phyloP scores from a whole-genome alignment of 306 rosid genomes.

The Vicia sativa region DNA sequence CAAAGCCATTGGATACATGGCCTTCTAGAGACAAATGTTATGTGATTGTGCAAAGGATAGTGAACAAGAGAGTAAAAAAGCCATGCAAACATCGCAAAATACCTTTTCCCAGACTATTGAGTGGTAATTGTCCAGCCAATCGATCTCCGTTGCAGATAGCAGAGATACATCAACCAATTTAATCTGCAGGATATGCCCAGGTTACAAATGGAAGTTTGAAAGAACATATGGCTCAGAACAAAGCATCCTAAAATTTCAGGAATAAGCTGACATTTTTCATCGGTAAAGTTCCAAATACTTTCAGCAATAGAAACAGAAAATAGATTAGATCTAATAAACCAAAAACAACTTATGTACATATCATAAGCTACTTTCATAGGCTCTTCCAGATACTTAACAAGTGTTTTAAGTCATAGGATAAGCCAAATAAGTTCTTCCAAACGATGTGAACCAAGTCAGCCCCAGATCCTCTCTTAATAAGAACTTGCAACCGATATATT shows the following conservation, averaged over 20 bases:
- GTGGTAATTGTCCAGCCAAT: slow-evolving; percentile 87
- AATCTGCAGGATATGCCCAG: slow-evolving; percentile 58
- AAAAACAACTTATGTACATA: not conserved
- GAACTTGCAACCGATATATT: slow-evolving; percentile 12
- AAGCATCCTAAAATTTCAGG: not conserved
- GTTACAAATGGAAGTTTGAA: slow-evolving; percentile 19
- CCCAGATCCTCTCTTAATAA: not conserved
- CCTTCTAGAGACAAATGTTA: slow-evolving; percentile 14
- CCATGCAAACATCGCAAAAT: slow-evolving; percentile 25
- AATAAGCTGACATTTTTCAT: slow-evolving; percentile 10
- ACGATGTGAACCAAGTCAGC: not conserved
- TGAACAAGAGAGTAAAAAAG: not conserved
- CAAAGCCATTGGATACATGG: slow-evolving; percentile 13
- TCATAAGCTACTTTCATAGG: not conserved
- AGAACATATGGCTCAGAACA: slow-evolving; percentile 24
- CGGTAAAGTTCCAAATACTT: not conserved
- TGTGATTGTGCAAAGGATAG: slow-evolving; percentile 10
- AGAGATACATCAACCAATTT: slow-evolving; percentile 77
- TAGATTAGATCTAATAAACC: not conserved
- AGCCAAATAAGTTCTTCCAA: not conserved
- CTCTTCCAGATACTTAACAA: not conserved
- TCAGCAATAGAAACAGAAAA: not conserved
- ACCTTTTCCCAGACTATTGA: slow-evolving; percentile 96
- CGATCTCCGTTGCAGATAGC: slow-evolving; percentile 69
- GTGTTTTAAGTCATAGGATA: not conserved